phyloP scores from a whole-genome alignment of 129 eudicot genomes.

The Flaveria brownii region DNA sequence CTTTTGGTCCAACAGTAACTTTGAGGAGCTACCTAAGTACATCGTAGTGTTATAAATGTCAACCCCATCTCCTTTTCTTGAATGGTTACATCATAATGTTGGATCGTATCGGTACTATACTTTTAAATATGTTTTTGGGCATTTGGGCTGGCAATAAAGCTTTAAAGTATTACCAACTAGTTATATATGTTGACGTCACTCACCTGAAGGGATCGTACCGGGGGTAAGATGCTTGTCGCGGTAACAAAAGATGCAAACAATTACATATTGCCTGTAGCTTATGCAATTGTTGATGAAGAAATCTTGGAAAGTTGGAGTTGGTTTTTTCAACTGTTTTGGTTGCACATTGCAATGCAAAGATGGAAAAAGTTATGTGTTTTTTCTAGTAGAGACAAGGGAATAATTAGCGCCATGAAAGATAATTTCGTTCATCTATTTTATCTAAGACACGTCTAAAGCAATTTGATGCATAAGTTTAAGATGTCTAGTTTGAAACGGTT shows the following conservation, averaged over 20 bases:
- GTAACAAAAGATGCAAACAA: not conserved
- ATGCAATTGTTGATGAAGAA: not conserved
- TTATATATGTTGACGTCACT: no score
- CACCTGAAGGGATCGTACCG: no score
- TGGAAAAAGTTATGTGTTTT: not conserved
- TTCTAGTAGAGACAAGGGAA: not conserved
- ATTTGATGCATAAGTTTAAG: not conserved
- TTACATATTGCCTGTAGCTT: not conserved
- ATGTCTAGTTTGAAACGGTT: not conserved
- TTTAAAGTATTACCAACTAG: no score
- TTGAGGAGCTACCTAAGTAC: no score
- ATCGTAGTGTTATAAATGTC: no score
- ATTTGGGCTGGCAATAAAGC: no score
- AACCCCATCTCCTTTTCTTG: no score
- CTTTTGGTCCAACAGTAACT: no score
- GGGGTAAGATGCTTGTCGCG: not conserved
- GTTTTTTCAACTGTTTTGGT: not conserved
- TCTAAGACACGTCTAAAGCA: not conserved
- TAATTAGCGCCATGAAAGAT: not conserved
- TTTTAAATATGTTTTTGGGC: no score
- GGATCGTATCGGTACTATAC: no score
- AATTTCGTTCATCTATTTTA: not conserved
- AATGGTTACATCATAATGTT: no score
- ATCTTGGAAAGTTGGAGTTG: not conserved
- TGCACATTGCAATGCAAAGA: not conserved